Conservation (phyloP, 208 protist species). For the Acanthamoeba divionensis region DNA sequence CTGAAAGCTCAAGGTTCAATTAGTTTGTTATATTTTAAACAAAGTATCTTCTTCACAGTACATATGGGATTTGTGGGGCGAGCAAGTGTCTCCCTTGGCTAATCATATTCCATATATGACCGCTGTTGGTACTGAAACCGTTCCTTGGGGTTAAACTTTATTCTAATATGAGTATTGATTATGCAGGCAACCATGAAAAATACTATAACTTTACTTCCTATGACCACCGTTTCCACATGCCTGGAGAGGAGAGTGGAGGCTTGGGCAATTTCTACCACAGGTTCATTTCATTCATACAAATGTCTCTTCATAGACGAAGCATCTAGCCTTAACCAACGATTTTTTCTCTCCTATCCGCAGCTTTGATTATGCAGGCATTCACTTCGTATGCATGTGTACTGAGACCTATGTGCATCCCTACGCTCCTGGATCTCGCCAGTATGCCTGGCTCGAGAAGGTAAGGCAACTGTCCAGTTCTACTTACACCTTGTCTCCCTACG, state of each 20-base stretch:
- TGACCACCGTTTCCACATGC: conserved; percentile 24
- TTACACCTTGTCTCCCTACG: background rate
- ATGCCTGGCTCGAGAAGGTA: conserved; percentile 31
- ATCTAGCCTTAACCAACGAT: too few species aligned
- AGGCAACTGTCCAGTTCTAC: background rate
- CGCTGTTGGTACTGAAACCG: background rate
- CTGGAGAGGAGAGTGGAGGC: conserved; percentile 12
- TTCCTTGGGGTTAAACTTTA: background rate
- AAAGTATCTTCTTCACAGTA: background rate
- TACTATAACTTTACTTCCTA: conserved; percentile 48
- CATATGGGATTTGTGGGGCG: conserved; percentile 37
- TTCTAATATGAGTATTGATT: too few species aligned
- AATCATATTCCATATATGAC: conserved; percentile 26
- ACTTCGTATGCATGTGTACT: conserved; percentile 41
- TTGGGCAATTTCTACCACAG: conserved; percentile 38
- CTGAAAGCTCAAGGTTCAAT: background rate
- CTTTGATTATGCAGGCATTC: conserved; percentile 48
- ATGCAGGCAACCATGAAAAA: conserved; percentile 14
- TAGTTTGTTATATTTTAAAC: background rate
- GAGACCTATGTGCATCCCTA: background rate
- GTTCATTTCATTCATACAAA: background rate
- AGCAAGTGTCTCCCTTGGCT: background rate
- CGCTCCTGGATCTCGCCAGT: background rate
- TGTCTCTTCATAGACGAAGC: background rate
- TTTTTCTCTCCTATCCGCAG: too few species aligned